These are phyloP conservation scores for Verticillium zaregamsianum DNA, from an alignment of 2,329 filamentous ascomycete genomes.

Conservation along the genomic window DNA sequence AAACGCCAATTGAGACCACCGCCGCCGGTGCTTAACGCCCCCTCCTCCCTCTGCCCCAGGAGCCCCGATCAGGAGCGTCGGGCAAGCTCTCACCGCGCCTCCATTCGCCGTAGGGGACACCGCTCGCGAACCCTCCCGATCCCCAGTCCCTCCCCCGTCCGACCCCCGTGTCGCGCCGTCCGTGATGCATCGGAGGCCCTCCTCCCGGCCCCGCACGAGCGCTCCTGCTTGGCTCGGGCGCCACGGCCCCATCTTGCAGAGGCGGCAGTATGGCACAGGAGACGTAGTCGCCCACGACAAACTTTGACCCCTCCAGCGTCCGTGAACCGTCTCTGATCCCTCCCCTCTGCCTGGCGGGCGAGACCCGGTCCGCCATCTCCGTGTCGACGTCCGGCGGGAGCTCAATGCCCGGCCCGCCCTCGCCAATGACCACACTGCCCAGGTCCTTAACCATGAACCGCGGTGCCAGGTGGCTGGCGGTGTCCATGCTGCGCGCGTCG, in stretches of 20 bases:
- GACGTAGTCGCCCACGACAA: constrained; percentile 86
- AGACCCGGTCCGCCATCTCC: constrained; percentile 21
- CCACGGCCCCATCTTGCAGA: constrained; percentile 68
- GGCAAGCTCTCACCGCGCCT: constrained; percentile 61
- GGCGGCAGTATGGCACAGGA: constrained; percentile 78
- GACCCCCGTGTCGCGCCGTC: constrained; percentile 15
- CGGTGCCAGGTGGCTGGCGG: constrained; percentile 28
- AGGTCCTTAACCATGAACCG: constrained; percentile 77
- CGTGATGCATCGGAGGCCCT: neutral
- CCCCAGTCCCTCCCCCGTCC: constrained; percentile 30
- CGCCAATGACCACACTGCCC: constrained; percentile 75
- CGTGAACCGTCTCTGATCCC: constrained; percentile 43
- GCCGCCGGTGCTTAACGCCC: neutral
- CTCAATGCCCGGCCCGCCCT: constrained; percentile 30
- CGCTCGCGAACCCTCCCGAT: constrained; percentile 32
- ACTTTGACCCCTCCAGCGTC: constrained; percentile 71
- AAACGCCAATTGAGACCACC: neutral
- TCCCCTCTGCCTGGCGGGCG: constrained; percentile 22
- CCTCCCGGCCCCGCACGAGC: neutral
- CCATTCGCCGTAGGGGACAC: constrained; percentile 56
- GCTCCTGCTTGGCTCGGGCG: constrained; percentile 46
- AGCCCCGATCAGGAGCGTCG: constrained; percentile 27
- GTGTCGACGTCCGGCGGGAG: constrained; percentile 29
- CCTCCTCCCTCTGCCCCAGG: constrained; percentile 41
- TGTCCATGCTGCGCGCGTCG: constrained; percentile 48